phyloP scores from a whole-genome alignment of 768 basidiomycete species.

The Pleurotus eryngii region DNA sequence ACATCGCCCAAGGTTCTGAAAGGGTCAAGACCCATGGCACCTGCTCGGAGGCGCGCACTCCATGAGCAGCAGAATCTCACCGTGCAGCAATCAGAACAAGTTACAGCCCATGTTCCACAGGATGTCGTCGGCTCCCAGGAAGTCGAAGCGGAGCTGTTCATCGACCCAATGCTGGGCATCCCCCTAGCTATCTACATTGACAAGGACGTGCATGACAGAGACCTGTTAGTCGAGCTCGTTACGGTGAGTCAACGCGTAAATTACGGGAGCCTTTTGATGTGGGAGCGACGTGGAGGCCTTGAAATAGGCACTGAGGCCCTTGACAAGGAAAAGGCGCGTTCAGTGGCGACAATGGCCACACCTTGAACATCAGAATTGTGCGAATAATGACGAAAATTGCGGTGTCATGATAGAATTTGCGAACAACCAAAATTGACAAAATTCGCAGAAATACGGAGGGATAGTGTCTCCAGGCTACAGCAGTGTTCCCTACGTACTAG shows the following conservation, averaged over 20 bases:
- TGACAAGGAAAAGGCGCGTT: not conserved
- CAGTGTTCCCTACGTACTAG: conserved; percentile 75
- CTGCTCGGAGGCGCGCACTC: conserved; percentile 58
- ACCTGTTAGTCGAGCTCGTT: conserved; percentile 59
- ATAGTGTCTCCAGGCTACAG: conserved; percentile 72
- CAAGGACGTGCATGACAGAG: conserved; percentile 74
- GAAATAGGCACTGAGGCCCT: not conserved
- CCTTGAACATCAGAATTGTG: not conserved
- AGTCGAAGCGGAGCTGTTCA: conserved; percentile 54
- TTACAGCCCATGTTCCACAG: conserved; percentile 22
- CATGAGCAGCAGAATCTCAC: conserved; percentile 30
- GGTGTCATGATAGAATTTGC: not conserved
- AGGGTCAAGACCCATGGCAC: conserved; percentile 76
- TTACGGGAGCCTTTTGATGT: not conserved
- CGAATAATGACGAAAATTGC: not conserved
- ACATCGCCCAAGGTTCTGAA: conserved; percentile 30
- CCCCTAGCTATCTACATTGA: conserved; percentile 76
- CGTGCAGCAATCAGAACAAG: conserved; percentile 32
- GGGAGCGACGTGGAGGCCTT: not conserved
- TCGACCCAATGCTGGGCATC: conserved; percentile 80
- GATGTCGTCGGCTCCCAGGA: conserved; percentile 30
- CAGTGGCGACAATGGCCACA: not conserved
- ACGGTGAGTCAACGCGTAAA: conserved; percentile 44
- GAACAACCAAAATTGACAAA: conserved; percentile 2
- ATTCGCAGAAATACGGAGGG: conserved; percentile 71